Evolutionary conservation across 1,284 basidiomycete species (phyloP).

Genomic region (Apiotrichum akiyoshidainum): DNA sequence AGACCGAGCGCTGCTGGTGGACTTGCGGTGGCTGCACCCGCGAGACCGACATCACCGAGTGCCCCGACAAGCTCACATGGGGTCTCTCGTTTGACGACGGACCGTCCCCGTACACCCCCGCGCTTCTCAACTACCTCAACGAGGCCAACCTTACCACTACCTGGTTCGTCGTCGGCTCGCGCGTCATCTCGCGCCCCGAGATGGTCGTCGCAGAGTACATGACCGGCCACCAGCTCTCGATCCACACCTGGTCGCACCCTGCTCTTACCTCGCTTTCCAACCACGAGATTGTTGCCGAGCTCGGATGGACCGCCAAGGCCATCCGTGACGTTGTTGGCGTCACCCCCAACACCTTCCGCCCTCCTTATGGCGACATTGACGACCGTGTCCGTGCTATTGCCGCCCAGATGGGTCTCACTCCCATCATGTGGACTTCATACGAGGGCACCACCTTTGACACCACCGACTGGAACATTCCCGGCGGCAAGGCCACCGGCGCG

Average conservation of each 20-base stretch:
- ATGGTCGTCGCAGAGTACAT: conserved; percentile 32
- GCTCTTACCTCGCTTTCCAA: conserved; percentile 73
- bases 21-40: conserved; percentile 76
- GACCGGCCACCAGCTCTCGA: conserved; percentile 45
- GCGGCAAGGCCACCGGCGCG: conserved; percentile 62
- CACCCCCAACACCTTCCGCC: conserved; percentile 73
- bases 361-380: conserved; percentile 57
- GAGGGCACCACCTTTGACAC: conserved; percentile 65
- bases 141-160: conserved; percentile 55
- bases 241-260: conserved; percentile 57
- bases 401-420: conserved; percentile 47
- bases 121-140: conserved; percentile 55
- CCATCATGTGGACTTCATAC: conserved; percentile 47
- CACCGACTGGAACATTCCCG: conserved; percentile 77
- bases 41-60: conserved; percentile 67
- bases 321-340: conserved; percentile 76
- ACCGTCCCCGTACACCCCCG: conserved; percentile 54
- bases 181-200: conserved; percentile 23
- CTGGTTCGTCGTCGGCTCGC: conserved; percentile 51
- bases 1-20: conserved; percentile 75
- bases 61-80: conserved; percentile 64
- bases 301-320: conserved; percentile 85
- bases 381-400: conserved; percentile 28
- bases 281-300: conserved; percentile 84
- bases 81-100: conserved; percentile 55